These are phyloP conservation scores for Breynia disticha DNA, from an alignment of 441 rosid species.

Conservation along the genomic window DNA sequence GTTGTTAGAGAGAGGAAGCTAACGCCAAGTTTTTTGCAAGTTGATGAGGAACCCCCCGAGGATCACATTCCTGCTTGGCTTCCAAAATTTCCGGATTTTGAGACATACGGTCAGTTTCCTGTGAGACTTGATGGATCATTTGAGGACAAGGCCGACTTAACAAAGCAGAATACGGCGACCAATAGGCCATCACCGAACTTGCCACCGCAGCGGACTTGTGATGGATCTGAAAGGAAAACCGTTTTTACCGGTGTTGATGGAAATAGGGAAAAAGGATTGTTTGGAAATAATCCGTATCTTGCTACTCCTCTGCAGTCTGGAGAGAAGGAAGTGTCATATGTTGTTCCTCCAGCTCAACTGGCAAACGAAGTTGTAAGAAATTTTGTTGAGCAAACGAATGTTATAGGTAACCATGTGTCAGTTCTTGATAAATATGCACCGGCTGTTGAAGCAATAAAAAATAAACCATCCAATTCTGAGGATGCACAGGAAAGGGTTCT, in stretches of 20 bases:
- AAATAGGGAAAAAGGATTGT: slow-evolving; percentile 29
- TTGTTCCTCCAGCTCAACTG: slow-evolving; percentile 42
- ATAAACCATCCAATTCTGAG: slow-evolving; percentile 27
- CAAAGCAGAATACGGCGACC: slow-evolving; percentile 21
- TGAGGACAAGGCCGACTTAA: slow-evolving; percentile 28
- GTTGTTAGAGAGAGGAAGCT: slow-evolving; percentile 41
- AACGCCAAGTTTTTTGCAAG: slow-evolving; percentile 37
- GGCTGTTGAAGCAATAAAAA: slow-evolving; percentile 38
- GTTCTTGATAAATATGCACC: slow-evolving; percentile 44
- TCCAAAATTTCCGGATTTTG: slow-evolving; percentile 60
- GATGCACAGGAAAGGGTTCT: slow-evolving; percentile 31
- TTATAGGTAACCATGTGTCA: slow-evolving; percentile 27
- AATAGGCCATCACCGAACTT: slow-evolving; percentile 31
- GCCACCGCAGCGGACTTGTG: slow-evolving; percentile 33
- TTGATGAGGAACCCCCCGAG: slow-evolving; percentile 55
- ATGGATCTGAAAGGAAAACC: slow-evolving; percentile 38
- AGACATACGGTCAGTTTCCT: slow-evolving; percentile 25
- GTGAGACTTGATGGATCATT: slow-evolving; percentile 20
- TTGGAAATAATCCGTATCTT: slow-evolving; percentile 57
- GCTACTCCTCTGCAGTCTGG: slow-evolving; percentile 52
- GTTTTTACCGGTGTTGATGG: slow-evolving; percentile 23
- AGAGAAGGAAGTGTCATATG: slow-evolving; percentile 49
- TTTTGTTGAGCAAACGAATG: slow-evolving; percentile 25
- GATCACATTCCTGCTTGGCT: slow-evolving; percentile 84
- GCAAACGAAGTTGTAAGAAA: slow-evolving; percentile 26